Conservation (phyloP, 371 early-diverging fungal genomes). For the Conidiobolus incongruus region DNA sequence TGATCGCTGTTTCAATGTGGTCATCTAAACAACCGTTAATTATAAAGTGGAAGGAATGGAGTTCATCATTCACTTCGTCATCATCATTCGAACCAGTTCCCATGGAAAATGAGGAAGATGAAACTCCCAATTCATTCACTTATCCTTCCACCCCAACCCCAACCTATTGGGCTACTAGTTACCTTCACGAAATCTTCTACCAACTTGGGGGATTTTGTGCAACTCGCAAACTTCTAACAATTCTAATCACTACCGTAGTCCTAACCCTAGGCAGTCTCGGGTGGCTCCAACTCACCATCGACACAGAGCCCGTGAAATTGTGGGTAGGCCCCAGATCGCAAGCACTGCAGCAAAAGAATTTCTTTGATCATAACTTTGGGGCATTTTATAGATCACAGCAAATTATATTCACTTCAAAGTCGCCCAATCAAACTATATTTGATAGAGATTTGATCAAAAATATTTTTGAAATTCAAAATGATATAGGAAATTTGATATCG, state of each 20-base stretch:
- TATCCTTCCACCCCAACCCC: slow-evolving; percentile 25
- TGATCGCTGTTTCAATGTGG: too few species aligned
- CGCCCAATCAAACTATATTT: slow-evolving; percentile 14
- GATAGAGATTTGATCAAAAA: slow-evolving; percentile 17
- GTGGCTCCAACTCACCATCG: slow-evolving; percentile 28
- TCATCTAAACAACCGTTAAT: too few species aligned
- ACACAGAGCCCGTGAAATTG: slow-evolving; percentile 35
- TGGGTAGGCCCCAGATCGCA: slow-evolving; percentile 46
- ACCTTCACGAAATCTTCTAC: slow-evolving; percentile 39
- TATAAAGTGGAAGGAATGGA: too few species aligned
- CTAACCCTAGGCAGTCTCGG: slow-evolving; percentile 25
- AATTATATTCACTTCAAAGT: slow-evolving; percentile 28
- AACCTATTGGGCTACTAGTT: slow-evolving; percentile 30
- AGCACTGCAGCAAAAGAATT: slow-evolving; percentile 30
- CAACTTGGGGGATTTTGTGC: slow-evolving; percentile 37
- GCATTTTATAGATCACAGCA: slow-evolving; percentile 55
- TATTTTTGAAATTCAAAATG: slow-evolving; percentile 26
- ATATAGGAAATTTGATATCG: slow-evolving; percentile 13
- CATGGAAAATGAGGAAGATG: slow-evolving; percentile 14
- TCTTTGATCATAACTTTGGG: slow-evolving; percentile 41
- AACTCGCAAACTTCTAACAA: slow-evolving; percentile 27
- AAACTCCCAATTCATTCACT: too few species aligned
- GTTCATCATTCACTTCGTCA: too few species aligned
- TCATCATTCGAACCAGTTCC: slow-evolving; percentile 28
- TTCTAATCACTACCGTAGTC: slow-evolving; percentile 16